Evolutionary conservation across 176 grass and related monocot species (phyloP), one percentile per base, ranked within the genome.

Genomic region (Aegilops umbellulata): DNA sequence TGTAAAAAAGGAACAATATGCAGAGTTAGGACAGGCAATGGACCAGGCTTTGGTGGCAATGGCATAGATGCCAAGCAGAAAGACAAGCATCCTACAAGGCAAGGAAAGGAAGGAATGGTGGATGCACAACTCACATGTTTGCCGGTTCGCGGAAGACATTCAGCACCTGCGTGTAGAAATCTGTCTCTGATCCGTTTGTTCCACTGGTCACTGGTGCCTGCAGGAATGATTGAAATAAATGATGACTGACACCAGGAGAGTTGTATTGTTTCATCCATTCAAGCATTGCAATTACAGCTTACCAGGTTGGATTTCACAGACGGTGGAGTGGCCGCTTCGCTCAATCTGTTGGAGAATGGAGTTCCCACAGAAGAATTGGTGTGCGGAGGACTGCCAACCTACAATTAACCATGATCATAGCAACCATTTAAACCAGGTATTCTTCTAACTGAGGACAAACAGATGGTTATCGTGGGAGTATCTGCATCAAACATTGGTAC

Each of bases 121-220:
- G 44, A 62, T 69, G 61, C 8, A 32, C 24, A 82, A 88, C 92
- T 94, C 86, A 98, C 97, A 95, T 20, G 82, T 85, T 86, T 85
- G 86, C 91, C 84, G 93, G 97, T 86, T 99, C 97, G 4, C 70
- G 85, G 82, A 99, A 88, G 82, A 99, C 67, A n/a, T 90, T 82
- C 67, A 96, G 70, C 78, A 96, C 97, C 39, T 83, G 76, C 35
- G 66, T 88, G n/a, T 91, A 83, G 61, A 91, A 78, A 88, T 99
- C 94, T 22, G 79, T 88, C 80, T 78, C 77, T 0, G 90, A 81
- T 83, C 79, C 92, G 73, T 62, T 82, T 63, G 62, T 69, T 90
- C 74, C 72, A 23, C 30, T 36, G n/a, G 30, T 23, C 42, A 69
- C 20, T 1, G 51, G 65, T 55, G 72, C 49, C 94, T 91, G 64